phyloP scores from a whole-genome alignment of 306 rosid genomes.

The Cucurbita argyrosperma region DNA sequence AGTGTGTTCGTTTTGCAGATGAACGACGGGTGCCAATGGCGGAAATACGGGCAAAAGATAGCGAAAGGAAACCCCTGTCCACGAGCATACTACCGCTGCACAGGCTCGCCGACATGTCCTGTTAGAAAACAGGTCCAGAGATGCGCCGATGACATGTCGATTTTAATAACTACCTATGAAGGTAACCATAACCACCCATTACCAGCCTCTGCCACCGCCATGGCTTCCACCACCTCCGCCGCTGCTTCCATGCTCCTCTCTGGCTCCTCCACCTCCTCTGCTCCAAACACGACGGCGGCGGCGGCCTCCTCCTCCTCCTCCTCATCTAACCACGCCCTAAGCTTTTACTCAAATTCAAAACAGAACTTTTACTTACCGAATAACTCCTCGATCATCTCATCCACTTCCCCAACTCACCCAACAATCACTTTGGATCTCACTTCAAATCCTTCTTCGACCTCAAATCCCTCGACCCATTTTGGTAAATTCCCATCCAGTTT shows the following conservation, averaged over 20 bases:
- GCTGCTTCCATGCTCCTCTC: constrained; percentile 83
- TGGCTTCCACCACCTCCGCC: constrained; percentile 96
- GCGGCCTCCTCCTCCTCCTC: background rate
- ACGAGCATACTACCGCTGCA: constrained; percentile 67
- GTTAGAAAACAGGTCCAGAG: constrained; percentile 66
- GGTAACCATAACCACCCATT: constrained; percentile 37
- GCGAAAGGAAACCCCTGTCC: constrained; percentile 88
- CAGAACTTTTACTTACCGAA: constrained; percentile 36
- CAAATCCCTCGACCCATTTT: constrained; percentile 1
- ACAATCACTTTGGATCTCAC: constrained; percentile 87
- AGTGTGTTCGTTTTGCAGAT: background rate
- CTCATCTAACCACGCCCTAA: constrained; percentile 27
- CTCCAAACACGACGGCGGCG: background rate
- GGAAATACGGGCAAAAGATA: constrained; percentile 77
- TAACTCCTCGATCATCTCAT: constrained; percentile 31
- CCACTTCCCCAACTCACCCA: constrained; percentile 31
- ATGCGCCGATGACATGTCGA: constrained; percentile 28
- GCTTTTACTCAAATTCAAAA: constrained; percentile 32
- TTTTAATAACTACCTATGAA: constrained; percentile 36
- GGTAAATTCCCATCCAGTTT: background rate
- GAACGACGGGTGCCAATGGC: constrained; percentile 83
- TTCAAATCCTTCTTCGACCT: constrained; percentile 26
- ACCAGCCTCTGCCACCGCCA: constrained; percentile 25
- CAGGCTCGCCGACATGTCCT: constrained; percentile 45
- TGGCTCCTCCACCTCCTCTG: constrained; percentile 40